phyloP scores from a whole-genome alignment of 495 filamentous ascomycete genomes.

The Astrocystis sublimbata region DNA sequence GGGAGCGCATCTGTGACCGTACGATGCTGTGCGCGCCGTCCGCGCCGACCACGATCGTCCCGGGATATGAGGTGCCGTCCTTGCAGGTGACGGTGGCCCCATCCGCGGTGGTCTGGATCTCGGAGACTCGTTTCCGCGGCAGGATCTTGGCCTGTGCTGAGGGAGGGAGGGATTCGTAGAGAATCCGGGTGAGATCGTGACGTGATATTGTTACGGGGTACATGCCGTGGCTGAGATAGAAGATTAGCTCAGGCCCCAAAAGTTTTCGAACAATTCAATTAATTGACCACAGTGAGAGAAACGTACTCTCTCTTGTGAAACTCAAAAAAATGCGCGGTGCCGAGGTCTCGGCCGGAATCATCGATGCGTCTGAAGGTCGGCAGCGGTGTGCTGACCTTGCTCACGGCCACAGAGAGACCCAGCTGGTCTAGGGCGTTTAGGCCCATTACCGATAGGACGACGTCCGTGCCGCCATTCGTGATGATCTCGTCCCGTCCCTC shows the following conservation, averaged over 20 bases:
- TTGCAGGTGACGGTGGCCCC: neutral
- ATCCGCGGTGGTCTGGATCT: neutral
- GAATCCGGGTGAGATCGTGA: no score
- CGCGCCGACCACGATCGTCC: neutral
- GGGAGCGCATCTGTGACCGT: neutral
- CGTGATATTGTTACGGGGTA: no score
- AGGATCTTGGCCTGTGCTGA: neutral
- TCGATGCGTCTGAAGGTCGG: neutral
- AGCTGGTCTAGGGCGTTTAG: slow-evolving; percentile 52
- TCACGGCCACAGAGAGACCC: slow-evolving; percentile 34
- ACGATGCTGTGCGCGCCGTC: neutral
- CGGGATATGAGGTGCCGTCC: neutral
- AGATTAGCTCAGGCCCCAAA: no score
- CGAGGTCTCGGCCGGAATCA: neutral
- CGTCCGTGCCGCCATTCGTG: slow-evolving; percentile 43
- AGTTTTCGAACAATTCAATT: no score
- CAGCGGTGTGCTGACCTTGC: neutral
- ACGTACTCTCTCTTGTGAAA: no score
- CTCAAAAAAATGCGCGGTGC: no score
- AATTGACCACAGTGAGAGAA: no score
- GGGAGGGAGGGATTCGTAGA: neutral
- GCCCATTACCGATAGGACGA: slow-evolving; percentile 37
- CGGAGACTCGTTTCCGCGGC: neutral
- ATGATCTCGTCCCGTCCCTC: slow-evolving; percentile 41
- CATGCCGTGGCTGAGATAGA: no score